Percentiles rank a stretch among this genome's conserved stretches.
These are phyloP conservation scores for Chimonanthus praecox DNA, from an alignment of 164 flowering plant species.

Conservation along the genomic window DNA sequence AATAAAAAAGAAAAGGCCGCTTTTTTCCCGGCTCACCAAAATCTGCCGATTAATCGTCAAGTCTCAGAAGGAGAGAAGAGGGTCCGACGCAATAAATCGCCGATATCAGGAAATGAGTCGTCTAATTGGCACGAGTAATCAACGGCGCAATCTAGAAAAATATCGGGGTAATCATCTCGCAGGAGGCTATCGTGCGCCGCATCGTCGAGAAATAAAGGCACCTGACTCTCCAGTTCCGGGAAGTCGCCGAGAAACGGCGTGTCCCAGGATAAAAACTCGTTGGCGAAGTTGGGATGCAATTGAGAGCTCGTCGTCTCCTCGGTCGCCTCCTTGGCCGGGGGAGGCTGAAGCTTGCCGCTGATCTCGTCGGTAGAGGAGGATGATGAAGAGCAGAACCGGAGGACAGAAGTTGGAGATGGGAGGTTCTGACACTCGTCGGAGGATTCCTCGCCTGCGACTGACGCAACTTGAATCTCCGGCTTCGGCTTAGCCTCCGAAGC, in stretches of 20 bases:
- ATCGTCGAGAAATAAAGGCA: constrained; percentile 28
- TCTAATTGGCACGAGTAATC: constrained; percentile 30
- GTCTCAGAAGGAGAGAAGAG: constrained; percentile 14
- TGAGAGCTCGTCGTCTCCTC: constrained; percentile 13
- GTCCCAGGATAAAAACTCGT: constrained; percentile 29
- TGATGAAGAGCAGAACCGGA: constrained; percentile 24
- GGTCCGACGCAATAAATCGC: constrained; percentile 61
- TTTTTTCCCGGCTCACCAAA: constrained; percentile 6
- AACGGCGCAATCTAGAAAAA: constrained; percentile 15
- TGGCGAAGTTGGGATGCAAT: background rate
- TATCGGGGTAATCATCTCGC: constrained; percentile 17
- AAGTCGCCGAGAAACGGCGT: constrained; percentile 26
- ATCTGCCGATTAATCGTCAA: constrained; percentile 13
- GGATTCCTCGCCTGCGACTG: constrained; percentile 44
- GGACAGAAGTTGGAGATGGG: constrained; percentile 68
- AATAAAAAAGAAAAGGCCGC: background rate
- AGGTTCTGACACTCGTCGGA: constrained; percentile 44
- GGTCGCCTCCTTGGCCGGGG: constrained; percentile 3
- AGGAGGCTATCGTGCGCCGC: constrained; percentile 5
- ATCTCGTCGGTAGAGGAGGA: constrained; percentile 13
- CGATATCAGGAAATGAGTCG: constrained; percentile 60
- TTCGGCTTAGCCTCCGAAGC: background rate
- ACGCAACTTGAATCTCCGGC: constrained; percentile 13
- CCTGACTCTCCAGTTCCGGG: constrained; percentile 24
- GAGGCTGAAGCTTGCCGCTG: background rate